Evolutionary conservation across 768 basidiomycete genomes (phyloP), one percentile per base, ranked within the genome.

Genomic region (Phaffia tasmanica): DNA sequence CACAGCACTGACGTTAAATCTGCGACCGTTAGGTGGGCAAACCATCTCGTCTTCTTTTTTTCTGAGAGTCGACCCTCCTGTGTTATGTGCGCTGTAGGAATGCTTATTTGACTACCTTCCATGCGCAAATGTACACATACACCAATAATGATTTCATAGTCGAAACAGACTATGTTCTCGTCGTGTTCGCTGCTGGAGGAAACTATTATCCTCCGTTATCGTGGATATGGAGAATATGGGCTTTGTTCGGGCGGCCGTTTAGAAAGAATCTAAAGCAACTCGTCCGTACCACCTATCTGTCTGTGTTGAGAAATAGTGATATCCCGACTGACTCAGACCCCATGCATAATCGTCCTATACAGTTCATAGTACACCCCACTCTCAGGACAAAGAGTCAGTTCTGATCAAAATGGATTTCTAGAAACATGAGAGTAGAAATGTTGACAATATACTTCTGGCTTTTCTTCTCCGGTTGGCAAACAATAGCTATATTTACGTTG

Each of bases 151-250:
- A 50, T 16, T n/a, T 25, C 58, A n/a, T 70, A 90, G 89, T 90
- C 68, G 88, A 91, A 74, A 85, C 87, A 32, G 89, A 92, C 77
- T 92, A 92, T 72, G 86, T 87, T 2, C 84, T 91, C 25, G 83
- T 90, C 4, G 89, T 90, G 76, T 87, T 92, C 70, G 87, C 89
- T 30, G 86, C 89, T 1, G 89, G 88, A 29, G 83, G 83, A 8
- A 80, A 79, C 69, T 79, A 89, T 76, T 81, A 83, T 2, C 89
- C 89, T 6, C 81, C 82, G 29, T 90, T 88, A 88, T 87, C 85
- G 70, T 92, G 89, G 89, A 82, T 92, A 14, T 91, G 89, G 89
- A 89, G 87, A 72, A 87, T 88, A 0, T 90, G 90, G 75, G 81
- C 88, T 27, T 86, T 85, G 72, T 78, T 72, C 87, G 55, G 88